Base-by-base conservation (phyloP, 768 basidiomycete genomes). In the Termitomyces sp. region DNA sequence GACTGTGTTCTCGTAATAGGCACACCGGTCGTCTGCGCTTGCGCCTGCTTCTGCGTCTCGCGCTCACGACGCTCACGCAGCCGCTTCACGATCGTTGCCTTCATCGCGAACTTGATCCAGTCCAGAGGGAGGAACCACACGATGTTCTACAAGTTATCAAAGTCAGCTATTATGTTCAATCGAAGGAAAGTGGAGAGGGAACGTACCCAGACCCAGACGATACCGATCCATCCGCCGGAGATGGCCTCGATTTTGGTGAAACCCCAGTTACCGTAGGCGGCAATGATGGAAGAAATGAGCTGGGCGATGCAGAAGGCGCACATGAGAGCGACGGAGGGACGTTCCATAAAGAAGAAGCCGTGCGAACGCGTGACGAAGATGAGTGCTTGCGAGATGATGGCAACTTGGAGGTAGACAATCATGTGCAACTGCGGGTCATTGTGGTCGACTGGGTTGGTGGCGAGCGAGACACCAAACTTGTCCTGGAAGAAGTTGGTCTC, bases 341-440 rank as follows among this genome's bases (percentile, higher is more conserved):
- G 87, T 72, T 96, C 93, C 90, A 92, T 92, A 81, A 94, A 96
- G 90, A 94, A 95, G 84, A 92, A 94, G 10, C 88, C 80, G 67
- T 95, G 94, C 64, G 94, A 86, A 76, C 94, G 92, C 41, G 94
- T 96, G 72, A 95, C 85, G 78, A 96, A 96, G 77, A 96, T 97
- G 62, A 98, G 80, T 2, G 96, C 96, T 73, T 98, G 96, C 47
- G 96, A 98, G 77, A 98, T 98, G 74, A 98, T 95, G 60, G 96
- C 96, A 58, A 98, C 96, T 76, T 96, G 93, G 64, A 95, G 83
- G 80, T 97, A 96, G 69, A 94, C 80, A 66, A 97, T 83, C 77
- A 88, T 90, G 79, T 96, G 93, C 5, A 94, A 77, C 64, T 86
- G 78, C n/a, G 70, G 72, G 70, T 92, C 88, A 70, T 90, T 90